Percentiles rank a stretch among this genome's conserved stretches.
Conservation (phyloP, 1,284 basidiomycete genomes). For the Mixia osmundae region DNA sequence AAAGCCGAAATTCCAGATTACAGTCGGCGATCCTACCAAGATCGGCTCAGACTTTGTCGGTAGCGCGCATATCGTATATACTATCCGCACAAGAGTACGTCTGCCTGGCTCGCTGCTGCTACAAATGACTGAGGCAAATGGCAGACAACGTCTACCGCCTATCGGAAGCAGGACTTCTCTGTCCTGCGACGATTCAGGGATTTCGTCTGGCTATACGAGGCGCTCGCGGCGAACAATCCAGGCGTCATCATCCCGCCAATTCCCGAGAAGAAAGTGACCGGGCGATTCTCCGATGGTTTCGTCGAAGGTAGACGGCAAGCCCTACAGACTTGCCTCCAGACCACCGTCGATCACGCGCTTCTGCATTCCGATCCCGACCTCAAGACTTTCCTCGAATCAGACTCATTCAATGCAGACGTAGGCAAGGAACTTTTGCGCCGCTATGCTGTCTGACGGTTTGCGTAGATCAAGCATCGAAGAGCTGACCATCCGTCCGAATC, state of each 20-base stretch:
- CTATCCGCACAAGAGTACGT: slow-evolving; percentile 63
- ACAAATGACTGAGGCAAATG: too few relatives aligned
- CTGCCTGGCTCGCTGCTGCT: slow-evolving; percentile 25
- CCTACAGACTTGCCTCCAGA: slow-evolving; percentile 23
- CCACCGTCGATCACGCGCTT: slow-evolving; percentile 24
- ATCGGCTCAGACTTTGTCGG: slow-evolving; percentile 31
- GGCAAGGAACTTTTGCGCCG: not conserved
- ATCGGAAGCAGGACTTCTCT: slow-evolving; percentile 56
- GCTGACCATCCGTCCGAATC: slow-evolving; percentile 8
- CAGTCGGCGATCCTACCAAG: slow-evolving; percentile 77
- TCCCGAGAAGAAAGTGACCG: slow-evolving; percentile 83
- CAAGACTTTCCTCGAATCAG: slow-evolving; percentile 23
- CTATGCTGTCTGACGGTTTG: not conserved
- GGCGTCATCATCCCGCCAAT: slow-evolving; percentile 91
- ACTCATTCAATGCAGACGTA: slow-evolving; percentile 23
- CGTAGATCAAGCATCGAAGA: slow-evolving; percentile 52
- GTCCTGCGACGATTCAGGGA: slow-evolving; percentile 88
- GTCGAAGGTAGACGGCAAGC: slow-evolving; percentile 24
- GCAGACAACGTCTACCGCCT: slow-evolving; percentile 60
- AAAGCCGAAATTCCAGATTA: slow-evolving; percentile 54
- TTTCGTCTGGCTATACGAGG: slow-evolving; percentile 90
- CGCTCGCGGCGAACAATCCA: slow-evolving; percentile 71
- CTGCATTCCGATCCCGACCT: slow-evolving; percentile 25
- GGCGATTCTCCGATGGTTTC: slow-evolving; percentile 24
- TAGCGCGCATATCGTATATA: slow-evolving; percentile 79